Base-by-base conservation (phyloP, 1,284 basidiomycete genomes). In the Rhodofomes roseus region DNA sequence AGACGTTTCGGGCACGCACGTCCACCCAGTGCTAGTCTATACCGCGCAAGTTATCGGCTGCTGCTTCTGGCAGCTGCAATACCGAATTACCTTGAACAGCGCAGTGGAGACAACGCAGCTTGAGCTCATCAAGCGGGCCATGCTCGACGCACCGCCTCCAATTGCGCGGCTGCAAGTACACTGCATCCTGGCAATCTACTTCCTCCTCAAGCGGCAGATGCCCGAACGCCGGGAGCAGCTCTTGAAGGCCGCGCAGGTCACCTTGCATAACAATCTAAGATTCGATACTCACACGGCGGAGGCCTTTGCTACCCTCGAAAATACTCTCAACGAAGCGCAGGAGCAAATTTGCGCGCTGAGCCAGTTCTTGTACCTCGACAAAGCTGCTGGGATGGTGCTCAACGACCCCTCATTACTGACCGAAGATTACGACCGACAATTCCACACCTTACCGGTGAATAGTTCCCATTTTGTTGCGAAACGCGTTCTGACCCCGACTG, bases 351-450 rank as follows among this genome's bases (percentile, higher is more conserved):
- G 64, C 27, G 59, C 65, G 2, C 56, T 71, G 9, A 61, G 66
- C 25, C 68, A 71, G 58, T 59, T 69, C 18, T 39, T 69, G 44
- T 71, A 70, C 56, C 64, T 69, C 31, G 68, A 70, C 56, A 66
- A 67, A 18, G 64, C 64, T 6, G 66, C 65, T 0, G 44, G 56
- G 6, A 60, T 71, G 12, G 63, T 70, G 8, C 62, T 71, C 34
- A 61, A 58, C n/a, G 61, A 65, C 11, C 59, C 65, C 1, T 54
- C 59, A 7, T 58, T 67, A 6, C 55, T 70, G 9, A 58, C 58
- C 20, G 54, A 52, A 11, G 60, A 60, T 23, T 66, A 61, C 40
- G 67, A 70, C 27, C 61, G 63, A 14, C 63, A 65, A 25, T 58
- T 71, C 58, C 61, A 61, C 27, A 44, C 56, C 5, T 46, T 70